phyloP scores from a whole-genome alignment of 2,329 filamentous ascomycete species.

The Penicillium sclerotiorum region DNA sequence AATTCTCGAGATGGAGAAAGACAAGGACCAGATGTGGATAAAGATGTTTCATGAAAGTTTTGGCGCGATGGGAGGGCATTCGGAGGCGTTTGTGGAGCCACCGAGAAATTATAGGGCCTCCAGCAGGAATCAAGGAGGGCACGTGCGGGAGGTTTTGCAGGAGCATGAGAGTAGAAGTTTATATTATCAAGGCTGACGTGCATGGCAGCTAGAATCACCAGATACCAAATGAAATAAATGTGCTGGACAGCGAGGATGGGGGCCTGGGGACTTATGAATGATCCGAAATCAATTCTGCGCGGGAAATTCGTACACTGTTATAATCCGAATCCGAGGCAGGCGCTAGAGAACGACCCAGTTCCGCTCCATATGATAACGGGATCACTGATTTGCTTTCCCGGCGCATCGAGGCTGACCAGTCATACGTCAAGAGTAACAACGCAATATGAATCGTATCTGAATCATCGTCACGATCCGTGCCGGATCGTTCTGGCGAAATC shows the following conservation, averaged over 20 bases:
- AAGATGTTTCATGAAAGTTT: background rate
- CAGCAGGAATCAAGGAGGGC: conserved; percentile 1
- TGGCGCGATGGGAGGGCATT: background rate
- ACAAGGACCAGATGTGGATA: background rate
- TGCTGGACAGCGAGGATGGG: background rate
- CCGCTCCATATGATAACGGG: background rate
- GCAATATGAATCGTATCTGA: too few relatives aligned
- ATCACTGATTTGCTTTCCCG: background rate
- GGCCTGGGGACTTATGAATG: background rate
- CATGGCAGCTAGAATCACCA: conserved; percentile 1
- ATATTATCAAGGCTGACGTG: conserved; percentile 11
- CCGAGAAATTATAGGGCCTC: conserved; percentile 5
- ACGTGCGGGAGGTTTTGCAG: background rate
- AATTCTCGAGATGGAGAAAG: background rate
- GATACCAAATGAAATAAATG: background rate
- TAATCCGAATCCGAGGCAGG: background rate
- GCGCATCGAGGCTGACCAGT: background rate
- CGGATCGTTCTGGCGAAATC: too few relatives aligned
- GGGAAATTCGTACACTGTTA: background rate
- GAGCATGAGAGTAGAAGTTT: conserved; percentile 8
- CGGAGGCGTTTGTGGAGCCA: conserved; percentile 1
- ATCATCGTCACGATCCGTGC: too few relatives aligned
- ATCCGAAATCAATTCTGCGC: background rate
- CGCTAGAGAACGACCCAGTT: background rate
- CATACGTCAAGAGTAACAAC: background rate